Percentiles rank a stretch among this genome's conserved stretches.
Conservation (phyloP, 805 yeast genomes). For the Candida mattraensis region DNA sequence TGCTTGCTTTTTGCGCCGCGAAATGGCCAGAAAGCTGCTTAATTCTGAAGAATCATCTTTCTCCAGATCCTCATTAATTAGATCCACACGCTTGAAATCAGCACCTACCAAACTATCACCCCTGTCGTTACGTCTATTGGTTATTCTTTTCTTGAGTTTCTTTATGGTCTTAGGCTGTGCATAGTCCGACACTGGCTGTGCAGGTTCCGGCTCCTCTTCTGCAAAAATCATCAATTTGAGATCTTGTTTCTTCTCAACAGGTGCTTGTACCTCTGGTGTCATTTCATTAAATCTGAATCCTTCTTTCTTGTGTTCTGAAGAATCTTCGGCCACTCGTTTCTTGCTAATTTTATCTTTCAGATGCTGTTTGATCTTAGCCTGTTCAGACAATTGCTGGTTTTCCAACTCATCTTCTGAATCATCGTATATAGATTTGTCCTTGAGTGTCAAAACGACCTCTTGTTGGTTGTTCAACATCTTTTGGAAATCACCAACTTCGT, state of each 20-base stretch:
- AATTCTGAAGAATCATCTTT: conserved; percentile 28
- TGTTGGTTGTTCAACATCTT: conserved; percentile 29
- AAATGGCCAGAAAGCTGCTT: conserved; percentile 28
- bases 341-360: conserved; percentile 10
- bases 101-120: conserved; percentile 21
- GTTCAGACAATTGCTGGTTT: conserved; percentile 22
- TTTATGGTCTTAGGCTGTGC: conserved; percentile 15
- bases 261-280: no score
- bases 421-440: conserved; percentile 44
- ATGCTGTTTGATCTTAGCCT: conserved; percentile 21
- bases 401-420: conserved; percentile 44
- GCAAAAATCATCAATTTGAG: conserved; percentile 14
- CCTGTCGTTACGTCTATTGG: conserved; percentile 19
- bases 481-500: conserved; percentile 41
- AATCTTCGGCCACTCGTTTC: conserved; percentile 36
- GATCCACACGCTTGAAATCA: conserved; percentile 27
- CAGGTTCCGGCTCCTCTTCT: conserved; percentile 19
- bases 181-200: conserved; percentile 6
- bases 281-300: conserved; percentile 30
- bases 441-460: conserved; percentile 55
- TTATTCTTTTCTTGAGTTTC: conserved; percentile 14
- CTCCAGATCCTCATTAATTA: conserved; percentile 29
- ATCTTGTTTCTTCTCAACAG: conserved; percentile 10
- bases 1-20: conserved; percentile 30
- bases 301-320: conserved; percentile 21